Evolutionary conservation across 768 basidiomycete species (phyloP), one percentile per base, ranked within the genome.

Genomic region (Dentipellis fragilis): DNA sequence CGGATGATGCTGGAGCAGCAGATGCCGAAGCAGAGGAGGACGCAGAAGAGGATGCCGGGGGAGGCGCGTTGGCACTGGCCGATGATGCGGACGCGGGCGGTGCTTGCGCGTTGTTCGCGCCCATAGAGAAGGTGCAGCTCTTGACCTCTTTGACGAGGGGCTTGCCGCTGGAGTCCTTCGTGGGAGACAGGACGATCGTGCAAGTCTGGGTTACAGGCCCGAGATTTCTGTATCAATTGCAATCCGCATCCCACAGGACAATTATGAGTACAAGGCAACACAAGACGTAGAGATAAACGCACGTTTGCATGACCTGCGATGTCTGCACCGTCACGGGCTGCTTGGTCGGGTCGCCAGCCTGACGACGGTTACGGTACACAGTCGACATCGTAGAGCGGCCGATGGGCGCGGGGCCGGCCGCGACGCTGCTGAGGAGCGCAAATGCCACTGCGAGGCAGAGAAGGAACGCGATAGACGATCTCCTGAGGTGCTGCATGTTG

Each of bases 231-330:
- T 52, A 56, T 6, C 29, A 29, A 29, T 29, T 29, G 6, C 29
- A 6, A 29, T 29, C 29, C 29, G 29, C 29, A 29, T 29, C 29
- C 29, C 29, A 29, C 29, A 29, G 29, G 29, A 29, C 3, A 29
- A 6, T 29, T 6, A 6, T 29, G 3, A 29, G 29, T 29, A 3
- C 29, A 29, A 29, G 29, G 6, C 29, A 29, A 6, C n/a, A 17
- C 0, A 7, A 37, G 23, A 22, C 47, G 10, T 5, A n/a, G 6
- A 5, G 34, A 4, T 35, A n/a, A 14, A 71, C 76, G 65, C 62
- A 78, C 76, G 72, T 76, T 58, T 75, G 64, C 14, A 71, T 58
- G 21, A 65, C 68, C 52, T 60, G 63, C 45, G 66, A 68, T 5
- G 73, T 75, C 39, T 67, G 68, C 4, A 75, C 54, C 12, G 71